Base-by-base conservation (phyloP, 345 rosid genomes). In the Adansonia digitata region DNA sequence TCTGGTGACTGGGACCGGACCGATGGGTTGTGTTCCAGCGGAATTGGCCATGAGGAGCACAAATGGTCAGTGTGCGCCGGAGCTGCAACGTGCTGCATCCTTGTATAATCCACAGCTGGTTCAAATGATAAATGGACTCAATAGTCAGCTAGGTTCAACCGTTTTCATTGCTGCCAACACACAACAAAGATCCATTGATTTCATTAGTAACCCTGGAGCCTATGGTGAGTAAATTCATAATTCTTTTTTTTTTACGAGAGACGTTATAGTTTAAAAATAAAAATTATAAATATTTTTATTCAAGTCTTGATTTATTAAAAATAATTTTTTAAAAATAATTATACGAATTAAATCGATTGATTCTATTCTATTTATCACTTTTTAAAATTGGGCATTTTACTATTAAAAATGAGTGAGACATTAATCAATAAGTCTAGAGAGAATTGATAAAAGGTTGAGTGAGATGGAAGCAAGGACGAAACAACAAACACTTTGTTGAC, bases 1-100 rank as follows among this genome's bases (percentile, higher is more conserved):
- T 49, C 60, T 94, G 69, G 98, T 94, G 86, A 92, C 94, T 0
- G 98, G 97, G 10, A 88, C 93, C 0, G 97, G 98, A 61, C 98
- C 97, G 15, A 4, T 94, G 71, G 97, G 97, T 0, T 94, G 98
- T 73, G 95, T 84, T 26, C 98, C 97, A 0, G 90, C 95, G 0
- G 98, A 92, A 59, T 65, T 86, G 52, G 97, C 90, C 1, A 53
- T 70, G 81, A 66, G 93, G 72, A 62, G 92, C 83, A 66, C 79
- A n/a, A 86, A 74, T 51, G 94, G 97, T 2, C 78, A 86, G 69
- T 94, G 97, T 59, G 80, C 91, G 0, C 39, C 68, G 0, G 89
- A 89, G 46, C 78, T 94, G 64, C 83, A 87, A 77, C 79, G 74
- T 68, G 97, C 97, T 10, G 88, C 97, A 2, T 55, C 70, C 27